Base-by-base conservation (phyloP, 2,329 filamentous ascomycete genomes). In the Endocalyx cinctus region DNA sequence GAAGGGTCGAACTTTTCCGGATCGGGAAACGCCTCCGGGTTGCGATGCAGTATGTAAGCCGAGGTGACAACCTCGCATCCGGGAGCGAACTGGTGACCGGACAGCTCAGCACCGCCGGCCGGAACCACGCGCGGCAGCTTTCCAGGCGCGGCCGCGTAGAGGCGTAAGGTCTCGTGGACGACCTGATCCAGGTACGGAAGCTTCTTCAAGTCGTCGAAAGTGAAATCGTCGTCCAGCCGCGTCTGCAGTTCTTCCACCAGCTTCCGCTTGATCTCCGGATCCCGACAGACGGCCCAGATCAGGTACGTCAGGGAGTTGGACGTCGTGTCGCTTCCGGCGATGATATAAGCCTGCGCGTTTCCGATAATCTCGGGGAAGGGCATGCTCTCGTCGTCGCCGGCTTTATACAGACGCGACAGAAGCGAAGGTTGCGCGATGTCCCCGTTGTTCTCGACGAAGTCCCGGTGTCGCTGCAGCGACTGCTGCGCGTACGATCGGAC, bases 311-410 rank as follows among this genome's bases (percentile, higher is more conserved):
- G 30, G 0, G 60, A 60, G 5, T 55, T 46, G 1, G 63, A 57
- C 1, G 64, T 64, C 2, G 63, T 67, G 31, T 64, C 63, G 17
- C 55, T 60, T 2, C 62, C 64, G 6, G 60, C 64, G 7, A 64
- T 34, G 29, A 67, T 66, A 34, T 31, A 35, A 5, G 15, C n/a
- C 27, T 31, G 27, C 4, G 34, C 34, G 15, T 35, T 26, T 14
- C 15, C 17, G 20, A n/a, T 25, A 8, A 48, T 16, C 23, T 51
- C 48, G 1, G 40, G 17, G 5, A 25, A 31, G 3, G 38, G 35
- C 26, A 51, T 33, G 26, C 39, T 47, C 10, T 49, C 43, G 10
- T 55, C 48, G 6, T 58, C 55, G 11, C 33, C 18, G 3, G 55
- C 57, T 37, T 60, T 48, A 38, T 60, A 56, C 5, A 66, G 41